Conservation (phyloP, 2,329 filamentous ascomycete genomes). For the Penicillium sp. region DNA sequence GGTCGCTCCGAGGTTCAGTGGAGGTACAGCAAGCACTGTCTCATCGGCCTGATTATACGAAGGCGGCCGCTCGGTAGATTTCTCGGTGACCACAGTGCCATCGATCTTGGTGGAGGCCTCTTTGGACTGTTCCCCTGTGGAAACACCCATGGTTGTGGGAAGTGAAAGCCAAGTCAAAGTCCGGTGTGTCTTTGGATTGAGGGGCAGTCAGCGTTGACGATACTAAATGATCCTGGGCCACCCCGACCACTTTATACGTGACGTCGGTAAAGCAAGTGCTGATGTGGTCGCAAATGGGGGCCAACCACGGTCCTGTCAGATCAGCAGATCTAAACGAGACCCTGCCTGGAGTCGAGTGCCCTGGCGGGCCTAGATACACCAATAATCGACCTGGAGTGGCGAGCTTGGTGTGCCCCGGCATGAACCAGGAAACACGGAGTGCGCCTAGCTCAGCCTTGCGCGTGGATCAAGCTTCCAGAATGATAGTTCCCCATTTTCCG, state of each 20-base stretch:
- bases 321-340: background rate
- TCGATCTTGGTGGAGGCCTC: background rate
- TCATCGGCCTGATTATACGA: slow-evolving; percentile 23
- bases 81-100: background rate
- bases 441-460: slow-evolving; percentile 11
- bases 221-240: background rate
- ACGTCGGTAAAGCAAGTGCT: background rate
- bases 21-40: slow-evolving; percentile 20
- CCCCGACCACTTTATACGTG: background rate
- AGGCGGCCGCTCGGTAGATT: slow-evolving; percentile 20
- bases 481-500: background rate
- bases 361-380: background rate
- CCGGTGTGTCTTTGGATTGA: background rate
- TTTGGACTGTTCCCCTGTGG: slow-evolving; percentile 13
- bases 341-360: background rate
- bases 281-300: background rate
- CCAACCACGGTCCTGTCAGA: background rate
- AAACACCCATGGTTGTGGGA: slow-evolving; percentile 10
- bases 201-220: slow-evolving; percentile 1
- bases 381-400: background rate
- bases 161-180: background rate
- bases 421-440: background rate
- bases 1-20: slow-evolving; percentile 20
- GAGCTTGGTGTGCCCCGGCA: background rate
- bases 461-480: slow-evolving; percentile 1